Base-by-base conservation (phyloP, 495 filamentous ascomycete genomes). In the Lichina pygmaea region DNA sequence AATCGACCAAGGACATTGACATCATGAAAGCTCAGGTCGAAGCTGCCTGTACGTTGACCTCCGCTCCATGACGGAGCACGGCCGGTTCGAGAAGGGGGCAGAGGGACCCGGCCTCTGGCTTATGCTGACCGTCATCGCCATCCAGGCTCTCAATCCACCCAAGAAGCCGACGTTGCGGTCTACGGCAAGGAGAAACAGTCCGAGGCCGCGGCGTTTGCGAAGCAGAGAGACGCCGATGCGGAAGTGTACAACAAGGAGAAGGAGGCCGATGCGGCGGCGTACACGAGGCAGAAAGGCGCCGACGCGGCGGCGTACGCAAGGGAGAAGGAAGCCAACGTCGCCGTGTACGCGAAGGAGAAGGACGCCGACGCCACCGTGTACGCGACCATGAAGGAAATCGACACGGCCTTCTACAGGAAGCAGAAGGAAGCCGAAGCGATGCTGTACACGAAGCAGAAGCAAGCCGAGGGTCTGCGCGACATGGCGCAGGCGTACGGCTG, bases 401-500 rank as follows among this genome's bases (percentile, higher is more conserved):
- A 6, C 7, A 39, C 30, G 50, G 43, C 16, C 46, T 48, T 34
- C 24, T 24, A 24, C 15, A 45, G 62, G 60, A 34, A 59, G 62
- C 58, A 48, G 37, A 72, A 70, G 52, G 67, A 72, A 31, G 76
- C 79, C 37, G 71, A 81, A 44, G 78, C 75, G 10, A 52, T 60
- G 7, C 65, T 76, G 45, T 64, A 72, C 54, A 55, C 63, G 31
- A 70, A 72, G 48, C 64, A 79, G 55, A 73, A 71, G 49, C 77
- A 84, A 56, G 81, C 81, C 24, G 72, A 81, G 57, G 81, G 74
- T 60, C 55, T 84, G 34, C 55, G 58, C 1, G 77, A 80, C 45
- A 81, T 81, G 72, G 77, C 81, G 0, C 73, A 77, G 46, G 81
- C 78, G 5, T 86, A 86, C 53, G 63, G 63, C 36, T 70, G 72